Evolutionary conservation across 2,329 filamentous ascomycete species (phyloP), one percentile per base, ranked within the genome.

Genomic region (Furcasterigmium sp.): DNA sequence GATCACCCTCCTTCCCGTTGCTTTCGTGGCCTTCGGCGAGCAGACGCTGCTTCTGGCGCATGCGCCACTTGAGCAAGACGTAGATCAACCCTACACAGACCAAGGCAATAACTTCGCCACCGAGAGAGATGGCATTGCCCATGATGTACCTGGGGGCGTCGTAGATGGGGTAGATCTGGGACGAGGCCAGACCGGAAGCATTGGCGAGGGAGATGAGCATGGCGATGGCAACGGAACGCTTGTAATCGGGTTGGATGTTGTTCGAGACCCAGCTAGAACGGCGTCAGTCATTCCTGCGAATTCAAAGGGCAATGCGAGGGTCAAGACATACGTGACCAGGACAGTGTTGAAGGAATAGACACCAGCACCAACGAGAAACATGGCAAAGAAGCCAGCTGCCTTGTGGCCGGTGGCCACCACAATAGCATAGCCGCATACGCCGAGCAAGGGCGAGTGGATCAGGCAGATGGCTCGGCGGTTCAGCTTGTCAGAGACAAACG

Each of bases 341-440:
- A 49, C 39, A 15, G 48, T 47, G 26, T 54, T 50, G 19, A 35
- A 35, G 32, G 11, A 8, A 17, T 35, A 35, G 8, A 35, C 15
- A 7, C 43, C 43, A 13, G 19, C 29, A 11, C 25, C 47, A 0
- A 51, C 50, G 8, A 64, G 36, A 42, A 64, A 66, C 61, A 56
- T 58, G 29, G 44, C 62, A 32, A 55, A 53, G 49, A 59, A 66
- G 8, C 60, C 60, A 8, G 53, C 62, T 13, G 44, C 45, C n/a
- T 43, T 44, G 32, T 56, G 55, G 13, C 53, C 23, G 1, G 61
- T 57, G 4, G 53, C 56, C 2, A 63, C 52, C 20, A 48, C 53
- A 39, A 67, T 59, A 2, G 60, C 46, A 42, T 65, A 65, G 14
- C 59, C 63, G 10, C 55, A 41, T 14, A 56, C 47, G 11, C 63